A percentile compares a stretch with the other conserved stretches of the same genome.
Evolutionary conservation across 129 eudicot genomes (phyloP).

Genomic region (Dittrichia graveolens): DNA sequence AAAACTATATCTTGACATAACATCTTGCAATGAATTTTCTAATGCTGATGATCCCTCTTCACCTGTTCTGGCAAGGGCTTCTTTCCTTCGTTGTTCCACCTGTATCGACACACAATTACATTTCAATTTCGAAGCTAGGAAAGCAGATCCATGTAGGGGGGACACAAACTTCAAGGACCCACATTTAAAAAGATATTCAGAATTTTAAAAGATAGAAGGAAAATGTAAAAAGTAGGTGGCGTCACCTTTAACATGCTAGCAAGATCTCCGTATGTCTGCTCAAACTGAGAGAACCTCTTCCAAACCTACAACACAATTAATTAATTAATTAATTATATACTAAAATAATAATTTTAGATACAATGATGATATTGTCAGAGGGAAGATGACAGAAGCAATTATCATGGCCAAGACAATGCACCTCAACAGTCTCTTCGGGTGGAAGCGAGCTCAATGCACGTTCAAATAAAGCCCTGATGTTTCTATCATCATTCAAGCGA

Average conservation of each 20-base stretch:
- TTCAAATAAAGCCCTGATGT: slow-evolving; percentile 95
- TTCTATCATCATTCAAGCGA: slow-evolving; percentile 94
- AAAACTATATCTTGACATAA: slow-evolving; percentile 84
- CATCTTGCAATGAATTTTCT: slow-evolving; percentile 87
- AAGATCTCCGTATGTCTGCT: slow-evolving; percentile 98
- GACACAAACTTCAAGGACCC: slow-evolving; percentile 13
- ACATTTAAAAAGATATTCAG: background rate
- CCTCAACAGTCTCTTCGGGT: slow-evolving; percentile 95
- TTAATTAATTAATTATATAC: background rate
- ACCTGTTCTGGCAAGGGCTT: slow-evolving; percentile 68
- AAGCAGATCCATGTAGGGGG: background rate
- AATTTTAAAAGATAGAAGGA: background rate
- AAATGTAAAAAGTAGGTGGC: background rate
- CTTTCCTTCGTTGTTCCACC: slow-evolving; percentile 99
- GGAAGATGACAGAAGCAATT: background rate
- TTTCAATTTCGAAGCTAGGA: background rate
- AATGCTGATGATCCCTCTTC: slow-evolving; percentile 71
- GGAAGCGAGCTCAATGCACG: slow-evolving; percentile 93
- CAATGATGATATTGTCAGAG: background rate
- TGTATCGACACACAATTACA: slow-evolving; percentile 29
- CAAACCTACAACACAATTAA: slow-evolving; percentile 62
- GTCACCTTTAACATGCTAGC: slow-evolving; percentile 95
- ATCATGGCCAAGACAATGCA: slow-evolving; percentile 26
- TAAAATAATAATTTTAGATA: background rate
- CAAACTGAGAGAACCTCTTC: slow-evolving; percentile 87